These are phyloP conservation scores for Neonectria magnoliae DNA, from an alignment of 2,329 filamentous ascomycete genomes.

Conservation along the genomic window DNA sequence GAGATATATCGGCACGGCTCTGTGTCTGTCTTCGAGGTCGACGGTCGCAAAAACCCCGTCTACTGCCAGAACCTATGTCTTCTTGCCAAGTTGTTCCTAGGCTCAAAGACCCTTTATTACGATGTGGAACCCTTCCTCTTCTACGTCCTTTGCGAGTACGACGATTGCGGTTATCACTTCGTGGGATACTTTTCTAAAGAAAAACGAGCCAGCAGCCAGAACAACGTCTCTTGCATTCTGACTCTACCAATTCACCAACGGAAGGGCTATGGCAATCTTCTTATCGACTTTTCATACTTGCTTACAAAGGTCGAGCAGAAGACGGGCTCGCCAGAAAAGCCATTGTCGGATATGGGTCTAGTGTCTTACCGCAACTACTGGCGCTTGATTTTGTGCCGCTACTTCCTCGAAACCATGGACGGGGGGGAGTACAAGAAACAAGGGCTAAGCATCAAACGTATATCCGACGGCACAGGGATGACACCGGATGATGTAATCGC, in stretches of 20 bases:
- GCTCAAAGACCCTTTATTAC: constrained; percentile 98
- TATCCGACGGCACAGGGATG: constrained; percentile 92
- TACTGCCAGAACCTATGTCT: constrained; percentile 98
- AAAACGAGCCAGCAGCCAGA: constrained; percentile 91
- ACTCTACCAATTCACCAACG: constrained; percentile 96
- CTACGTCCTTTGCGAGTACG: constrained; percentile 95
- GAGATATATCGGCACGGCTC: constrained; percentile 95
- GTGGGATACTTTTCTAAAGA: constrained; percentile 99
- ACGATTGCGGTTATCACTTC: constrained; percentile 92
- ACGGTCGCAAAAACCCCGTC: constrained; percentile 96
- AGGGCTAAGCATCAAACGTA: constrained; percentile 70
- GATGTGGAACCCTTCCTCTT: constrained; percentile 97
- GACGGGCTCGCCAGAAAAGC: constrained; percentile 96
- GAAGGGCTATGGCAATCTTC: constrained; percentile 94
- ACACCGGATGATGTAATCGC: constrained; percentile 97
- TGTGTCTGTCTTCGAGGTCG: constrained; percentile 96
- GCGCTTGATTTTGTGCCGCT: constrained; percentile 87
- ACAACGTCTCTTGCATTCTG: constrained; percentile 97
- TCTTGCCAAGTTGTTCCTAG: constrained; percentile 95
- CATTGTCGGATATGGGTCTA: constrained; percentile 95
- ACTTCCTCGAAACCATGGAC: constrained; percentile 68
- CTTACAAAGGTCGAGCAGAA: constrained; percentile 93
- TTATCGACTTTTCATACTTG: constrained; percentile 98
- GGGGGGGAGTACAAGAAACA: constrained; percentile 49
- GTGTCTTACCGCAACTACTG: constrained; percentile 98